Base-by-base conservation (phyloP, 2,329 filamentous ascomycete genomes). In the Rhinocladiella mackenziei region DNA sequence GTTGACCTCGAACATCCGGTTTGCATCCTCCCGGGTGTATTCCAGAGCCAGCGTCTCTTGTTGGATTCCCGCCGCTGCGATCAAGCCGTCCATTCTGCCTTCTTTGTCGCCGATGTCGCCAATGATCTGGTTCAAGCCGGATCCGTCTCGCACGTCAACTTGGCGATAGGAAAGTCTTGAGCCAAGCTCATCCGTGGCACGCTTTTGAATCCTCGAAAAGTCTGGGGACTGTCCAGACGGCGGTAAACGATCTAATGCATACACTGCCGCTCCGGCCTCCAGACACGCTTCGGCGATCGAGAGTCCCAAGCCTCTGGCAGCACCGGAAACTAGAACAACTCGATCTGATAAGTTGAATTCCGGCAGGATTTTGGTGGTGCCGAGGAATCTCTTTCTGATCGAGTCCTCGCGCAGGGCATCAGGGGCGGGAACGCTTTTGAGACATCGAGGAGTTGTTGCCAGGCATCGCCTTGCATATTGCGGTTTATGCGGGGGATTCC, bases 11-110 rank as follows among this genome's bases (percentile, higher is more conserved):
- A 81, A 75, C 77, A 82, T 81, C 44, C 67, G 72, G 55, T 80
- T 80, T 42, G 75, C 71, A 55, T 81, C 77, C 59, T 78, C 73
- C 39, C 73, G 69, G 1, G 72, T 71, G 62, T 94, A 94, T 36
- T 94, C 87, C 42, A 95, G 71, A 1, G 89, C 88, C 0, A 86
- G 68, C 0, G 81, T 88, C 67, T 94, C 87, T 65, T 94, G 84
- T 67, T 94, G 86, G 29, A 80, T 70, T 1, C 81, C 83, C 0
- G 83, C 83, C 0, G 81, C 81, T 0, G 82, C 81, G 35, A 95
- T 79, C 43, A 94, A 68, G 0, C 89, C 89, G 60, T 94, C 87
- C 50, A 95, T 67, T 10, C 84, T 78, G 4, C 83, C 83, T 53
- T 88, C 78, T 47, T 76, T 67, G 38, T 80, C 72, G 11, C 80